Evolutionary conservation across 140 eudicot species (phyloP), one percentile per base, ranked within the genome.

Genomic region (Bidens hawaiensis): DNA sequence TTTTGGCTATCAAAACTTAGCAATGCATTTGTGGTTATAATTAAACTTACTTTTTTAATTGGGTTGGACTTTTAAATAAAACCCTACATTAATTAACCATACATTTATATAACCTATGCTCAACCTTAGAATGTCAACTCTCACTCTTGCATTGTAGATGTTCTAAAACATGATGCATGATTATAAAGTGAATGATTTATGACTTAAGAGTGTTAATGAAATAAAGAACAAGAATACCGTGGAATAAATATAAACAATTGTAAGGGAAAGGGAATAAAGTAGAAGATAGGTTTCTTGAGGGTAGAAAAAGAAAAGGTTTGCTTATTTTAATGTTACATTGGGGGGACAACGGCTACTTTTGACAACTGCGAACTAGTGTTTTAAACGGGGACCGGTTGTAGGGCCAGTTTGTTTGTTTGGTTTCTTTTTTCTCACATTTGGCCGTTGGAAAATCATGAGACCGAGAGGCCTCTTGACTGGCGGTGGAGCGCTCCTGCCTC

Each of bases 291-390:
- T 64, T 64, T 72, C 72, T 72, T 72, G 72, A 15, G 67, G 77
- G 66, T 31, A 14, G 42, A 31, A 53, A 72, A 55, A 33, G 70
- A 18, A 72, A 72, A 55, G 6, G 61, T 33, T 2, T 0, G 24
- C 30, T 19, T 72, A 45, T 16, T 64, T 30, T 64, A 72, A 45
- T 64, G 38, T 64, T 62, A 50, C 5, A 46, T 14, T 5, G 15
- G 3, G 2, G 53, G 21, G 72, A 21, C 77, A 72, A 72, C 77
- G 77, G 77, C 72, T 64, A 64, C 72, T 72, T 72, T 72, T 72
- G 78, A 72, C 72, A 55, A 64, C 61, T 72, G 72, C 46, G 42
- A 63, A 53, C 40, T 4, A 70, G 10, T 8, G 38, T 43, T 62
- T 72, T 23, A 53, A 60, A 53, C 9, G 46, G 77, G 77, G 14